Evolutionary conservation across 2,329 filamentous ascomycete genomes (phyloP).

Genomic region (Verticillium longisporum): DNA sequence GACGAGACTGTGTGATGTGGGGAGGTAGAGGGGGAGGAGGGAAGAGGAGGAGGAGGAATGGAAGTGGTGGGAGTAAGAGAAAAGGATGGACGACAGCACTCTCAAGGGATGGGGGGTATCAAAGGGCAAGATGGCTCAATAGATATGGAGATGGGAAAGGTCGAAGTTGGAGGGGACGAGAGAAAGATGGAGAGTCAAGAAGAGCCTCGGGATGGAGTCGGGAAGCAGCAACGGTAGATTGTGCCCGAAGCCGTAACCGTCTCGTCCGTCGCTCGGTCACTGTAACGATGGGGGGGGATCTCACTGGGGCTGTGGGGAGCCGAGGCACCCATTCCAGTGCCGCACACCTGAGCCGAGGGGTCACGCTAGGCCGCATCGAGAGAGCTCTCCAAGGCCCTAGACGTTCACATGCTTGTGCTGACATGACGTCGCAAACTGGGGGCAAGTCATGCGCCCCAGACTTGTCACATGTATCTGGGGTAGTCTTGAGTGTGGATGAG

Average conservation of each 20-base stretch:
- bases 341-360: conserved; percentile 7
- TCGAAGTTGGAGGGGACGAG: no score
- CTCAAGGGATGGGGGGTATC: not conserved
- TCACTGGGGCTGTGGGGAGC: conserved; percentile 5
- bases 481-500: no score
- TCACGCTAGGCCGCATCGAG: conserved; percentile 6
- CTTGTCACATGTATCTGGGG: not conserved
- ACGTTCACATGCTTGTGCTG: conserved; percentile 2
- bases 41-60: no score
- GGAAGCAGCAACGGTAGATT: not conserved
- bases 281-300: no score
- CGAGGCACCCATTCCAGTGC: conserved; percentile 11
- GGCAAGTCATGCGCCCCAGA: not conserved
- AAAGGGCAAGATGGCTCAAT: not conserved
- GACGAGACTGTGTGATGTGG: not conserved
- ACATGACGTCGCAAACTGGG: not conserved
- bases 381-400: not conserved
- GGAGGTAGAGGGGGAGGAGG: not conserved
- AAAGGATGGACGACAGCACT: not conserved
- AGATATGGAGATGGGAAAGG: not conserved
- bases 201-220: not conserved
- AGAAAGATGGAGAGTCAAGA: not conserved
- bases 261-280: not conserved
- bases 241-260: not conserved
- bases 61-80: not conserved